Evolutionary conservation across 306 rosid species (phyloP).

Genomic region (Corylus heterophylla): DNA sequence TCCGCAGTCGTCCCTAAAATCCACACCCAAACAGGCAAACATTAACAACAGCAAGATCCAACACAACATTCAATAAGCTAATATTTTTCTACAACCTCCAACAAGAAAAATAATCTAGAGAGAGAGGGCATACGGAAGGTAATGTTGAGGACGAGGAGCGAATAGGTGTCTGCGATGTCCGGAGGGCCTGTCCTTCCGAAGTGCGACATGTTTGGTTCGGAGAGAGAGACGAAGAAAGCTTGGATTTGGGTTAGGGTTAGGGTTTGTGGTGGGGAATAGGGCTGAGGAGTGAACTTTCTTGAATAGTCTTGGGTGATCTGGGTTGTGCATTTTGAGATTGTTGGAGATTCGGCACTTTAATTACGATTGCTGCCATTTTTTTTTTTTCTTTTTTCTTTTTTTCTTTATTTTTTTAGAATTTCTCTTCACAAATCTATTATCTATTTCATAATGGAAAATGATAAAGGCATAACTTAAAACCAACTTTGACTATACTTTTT

Average conservation of each 20-base stretch:
- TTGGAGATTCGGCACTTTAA: constrained; percentile 5
- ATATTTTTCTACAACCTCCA: neutral
- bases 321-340: neutral
- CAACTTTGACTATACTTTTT: too few relatives aligned
- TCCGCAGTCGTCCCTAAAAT: constrained; percentile 75
- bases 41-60: neutral
- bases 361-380: neutral
- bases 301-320: neutral
- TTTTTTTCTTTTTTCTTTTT: too few relatives aligned
- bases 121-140: constrained; percentile 61
- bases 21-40: neutral
- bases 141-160: constrained; percentile 95
- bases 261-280: constrained; percentile 17
- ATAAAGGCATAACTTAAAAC: too few relatives aligned
- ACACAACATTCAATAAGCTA: neutral
- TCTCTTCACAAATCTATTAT: too few relatives aligned
- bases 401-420: too few relatives aligned
- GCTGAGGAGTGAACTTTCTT: constrained; percentile 22
- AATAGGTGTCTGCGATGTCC: constrained; percentile 83
- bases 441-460: too few relatives aligned
- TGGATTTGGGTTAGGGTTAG: constrained; percentile 11
- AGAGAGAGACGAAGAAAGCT: neutral
- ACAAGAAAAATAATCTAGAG: neutral
- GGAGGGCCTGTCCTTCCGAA: constrained; percentile 89
- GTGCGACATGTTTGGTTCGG: constrained; percentile 64